A percentile compares a stretch with the other conserved stretches of the same genome.
Conservation (phyloP, 768 basidiomycete genomes). For the Pulveroboletus sp. region DNA sequence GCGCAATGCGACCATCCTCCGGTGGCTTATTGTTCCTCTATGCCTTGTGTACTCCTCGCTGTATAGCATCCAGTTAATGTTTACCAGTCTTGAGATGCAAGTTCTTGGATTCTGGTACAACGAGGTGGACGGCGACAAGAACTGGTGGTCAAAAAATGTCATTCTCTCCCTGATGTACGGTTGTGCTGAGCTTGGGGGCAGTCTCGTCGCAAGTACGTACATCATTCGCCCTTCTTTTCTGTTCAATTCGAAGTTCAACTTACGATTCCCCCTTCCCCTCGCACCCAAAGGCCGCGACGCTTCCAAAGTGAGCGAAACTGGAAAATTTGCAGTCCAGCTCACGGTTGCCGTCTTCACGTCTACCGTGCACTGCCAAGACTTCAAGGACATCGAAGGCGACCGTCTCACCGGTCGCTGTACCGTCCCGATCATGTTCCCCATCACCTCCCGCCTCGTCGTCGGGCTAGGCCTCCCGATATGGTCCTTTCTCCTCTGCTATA, state of each 20-base stretch:
- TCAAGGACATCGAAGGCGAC: slow-evolving; percentile 43
- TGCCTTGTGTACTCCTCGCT: slow-evolving; percentile 34
- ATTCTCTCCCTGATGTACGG: slow-evolving; percentile 37
- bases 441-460: slow-evolving; percentile 31
- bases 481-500: slow-evolving; percentile 30
- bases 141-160: slow-evolving; percentile 37
- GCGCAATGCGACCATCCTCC: slow-evolving; percentile 31
- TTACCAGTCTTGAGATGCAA: slow-evolving; percentile 33
- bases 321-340: slow-evolving; percentile 30
- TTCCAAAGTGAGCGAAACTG: slow-evolving; percentile 25
- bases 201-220: slow-evolving; percentile 33
- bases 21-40: slow-evolving; percentile 32
- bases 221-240: neutral
- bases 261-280: no score
- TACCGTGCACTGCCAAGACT: slow-evolving; percentile 48
- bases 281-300: slow-evolving; percentile 18
- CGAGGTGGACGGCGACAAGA: slow-evolving; percentile 34
- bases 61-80: slow-evolving; percentile 30
- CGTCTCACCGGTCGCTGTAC: slow-evolving; percentile 36
- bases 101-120: slow-evolving; percentile 36
- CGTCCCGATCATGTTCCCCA: slow-evolving; percentile 42
- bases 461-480: slow-evolving; percentile 34
- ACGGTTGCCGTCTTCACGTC: slow-evolving; percentile 39
- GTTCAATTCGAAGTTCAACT: no score
- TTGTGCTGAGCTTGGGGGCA: slow-evolving; percentile 35